Evolutionary conservation across 176 grass and related monocot genomes (phyloP), one percentile per base, ranked within the genome.

Genomic region (Oryza brachyantha): DNA sequence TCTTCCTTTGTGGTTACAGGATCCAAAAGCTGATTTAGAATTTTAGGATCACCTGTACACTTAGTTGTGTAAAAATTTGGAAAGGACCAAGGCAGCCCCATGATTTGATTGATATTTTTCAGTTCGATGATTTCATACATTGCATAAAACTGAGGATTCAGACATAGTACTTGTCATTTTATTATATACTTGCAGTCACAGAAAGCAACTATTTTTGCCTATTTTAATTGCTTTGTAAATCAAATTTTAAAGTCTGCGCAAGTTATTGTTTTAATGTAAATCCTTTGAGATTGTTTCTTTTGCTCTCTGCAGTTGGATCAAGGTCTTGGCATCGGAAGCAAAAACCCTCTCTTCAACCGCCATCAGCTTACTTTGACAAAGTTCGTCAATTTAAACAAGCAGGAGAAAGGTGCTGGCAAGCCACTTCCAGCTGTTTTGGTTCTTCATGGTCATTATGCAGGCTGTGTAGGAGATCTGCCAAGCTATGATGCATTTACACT

Each of bases 401-500:
- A 83, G 59, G 92, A 93, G 66, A 91, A 93, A 83, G 96, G 92
- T 35, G 79, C 78, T 25, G 86, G 90, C 68, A 95, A 93, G 74
- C 78, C 90, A 43, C 78, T 91, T 32, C 96, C 96, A 31, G 90
- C 90, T 60, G 81, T 99, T 77, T 86, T 99, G 66, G 96, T 99
- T 74, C 72, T 99, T 70, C 96, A 99, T 81, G 86, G 92, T 13
- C 96, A 99, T 87, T 99, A 91, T 64, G 92, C 92, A 22, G 96
- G 96, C 11, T 99, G 90, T 79, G 92, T 95, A 17, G 96, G 92
- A 69, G 96, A 99, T 79, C 64, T 99, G 54, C 96, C 92, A 41
- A 99, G 88, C 78, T 99, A 99, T 81, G 96, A 99, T 79, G 90
- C 92, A 24, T 99, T 93, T 78, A 86, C 92, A 43, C 96, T 99